These are phyloP conservation scores for Rhododendron griersonianum DNA, from an alignment of 148 eudicot genomes.

Conservation along the genomic window DNA sequence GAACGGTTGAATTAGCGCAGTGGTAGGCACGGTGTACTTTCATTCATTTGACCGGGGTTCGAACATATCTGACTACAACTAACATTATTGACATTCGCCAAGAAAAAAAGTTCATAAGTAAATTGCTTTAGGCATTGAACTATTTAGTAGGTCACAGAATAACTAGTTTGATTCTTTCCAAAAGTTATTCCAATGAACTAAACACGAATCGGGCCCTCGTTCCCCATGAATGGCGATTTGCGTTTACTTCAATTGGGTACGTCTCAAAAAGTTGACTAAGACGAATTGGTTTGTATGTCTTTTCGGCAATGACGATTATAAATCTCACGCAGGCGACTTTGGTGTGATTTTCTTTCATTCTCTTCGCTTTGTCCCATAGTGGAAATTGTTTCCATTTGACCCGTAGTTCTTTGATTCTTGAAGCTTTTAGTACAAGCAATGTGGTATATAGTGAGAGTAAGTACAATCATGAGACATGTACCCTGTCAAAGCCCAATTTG, in stretches of 20 bases:
- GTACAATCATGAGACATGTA: no score
- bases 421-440: neutral
- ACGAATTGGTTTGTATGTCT: neutral
- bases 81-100: neutral
- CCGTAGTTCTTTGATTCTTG: neutral
- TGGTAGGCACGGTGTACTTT: neutral
- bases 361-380: neutral
- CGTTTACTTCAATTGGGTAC: no score
- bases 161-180: neutral
- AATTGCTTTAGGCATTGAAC: neutral
- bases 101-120: neutral
- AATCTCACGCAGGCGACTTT: neutral
- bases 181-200: neutral
- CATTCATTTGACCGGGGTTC: neutral
- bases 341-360: neutral
- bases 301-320: neutral
- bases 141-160: no score
- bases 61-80: neutral
- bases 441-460: neutral
- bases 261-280: neutral
- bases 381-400: neutral
- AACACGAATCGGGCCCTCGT: neutral
- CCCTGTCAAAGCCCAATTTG: no score
- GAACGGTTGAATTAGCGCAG: neutral
- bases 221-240: neutral